Conservation (phyloP, 768 basidiomycete genomes). For the Termitomyces sp. region DNA sequence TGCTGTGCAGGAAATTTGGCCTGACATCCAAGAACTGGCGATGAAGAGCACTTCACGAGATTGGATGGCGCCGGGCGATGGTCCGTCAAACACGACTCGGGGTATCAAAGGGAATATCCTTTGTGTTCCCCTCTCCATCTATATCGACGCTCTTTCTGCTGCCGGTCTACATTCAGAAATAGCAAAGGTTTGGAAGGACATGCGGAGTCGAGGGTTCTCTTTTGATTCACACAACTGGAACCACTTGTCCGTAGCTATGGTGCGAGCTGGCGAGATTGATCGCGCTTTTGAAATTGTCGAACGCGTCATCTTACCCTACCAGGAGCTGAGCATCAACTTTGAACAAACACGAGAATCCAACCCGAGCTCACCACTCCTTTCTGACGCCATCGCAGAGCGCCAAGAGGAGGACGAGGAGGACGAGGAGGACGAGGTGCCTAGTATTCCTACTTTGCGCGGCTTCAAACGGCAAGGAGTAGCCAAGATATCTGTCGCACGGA, state of each 20-base stretch:
- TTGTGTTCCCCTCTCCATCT: slow-evolving; percentile 74
- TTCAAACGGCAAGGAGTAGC: slow-evolving; percentile 16
- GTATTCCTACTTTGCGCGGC: slow-evolving; percentile 25
- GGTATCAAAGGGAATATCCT: slow-evolving; percentile 48
- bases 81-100: slow-evolving; percentile 5
- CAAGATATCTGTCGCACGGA: slow-evolving; percentile 13
- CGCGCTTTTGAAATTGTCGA: slow-evolving; percentile 83
- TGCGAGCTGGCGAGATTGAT: slow-evolving; percentile 77
- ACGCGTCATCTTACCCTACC: slow-evolving; percentile 63
- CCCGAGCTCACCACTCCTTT: slow-evolving; percentile 37
- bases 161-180: slow-evolving; percentile 59
- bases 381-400: slow-evolving; percentile 21
- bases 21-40: slow-evolving; percentile 57
- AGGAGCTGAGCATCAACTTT: slow-evolving; percentile 24
- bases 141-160: slow-evolving; percentile 68
- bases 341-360: slow-evolving; percentile 20
- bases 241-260: slow-evolving; percentile 66
- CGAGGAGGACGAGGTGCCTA: slow-evolving; percentile 18
- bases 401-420: slow-evolving; percentile 4
- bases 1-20: slow-evolving; percentile 61
- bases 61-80: slow-evolving; percentile 23
- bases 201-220: slow-evolving; percentile 58
- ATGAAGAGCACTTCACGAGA: slow-evolving; percentile 31
- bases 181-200: slow-evolving; percentile 58
- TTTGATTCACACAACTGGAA: slow-evolving; percentile 95